Conservation (phyloP, 2,329 filamentous ascomycete genomes). For the Phyllosticta citrichinensis region DNA sequence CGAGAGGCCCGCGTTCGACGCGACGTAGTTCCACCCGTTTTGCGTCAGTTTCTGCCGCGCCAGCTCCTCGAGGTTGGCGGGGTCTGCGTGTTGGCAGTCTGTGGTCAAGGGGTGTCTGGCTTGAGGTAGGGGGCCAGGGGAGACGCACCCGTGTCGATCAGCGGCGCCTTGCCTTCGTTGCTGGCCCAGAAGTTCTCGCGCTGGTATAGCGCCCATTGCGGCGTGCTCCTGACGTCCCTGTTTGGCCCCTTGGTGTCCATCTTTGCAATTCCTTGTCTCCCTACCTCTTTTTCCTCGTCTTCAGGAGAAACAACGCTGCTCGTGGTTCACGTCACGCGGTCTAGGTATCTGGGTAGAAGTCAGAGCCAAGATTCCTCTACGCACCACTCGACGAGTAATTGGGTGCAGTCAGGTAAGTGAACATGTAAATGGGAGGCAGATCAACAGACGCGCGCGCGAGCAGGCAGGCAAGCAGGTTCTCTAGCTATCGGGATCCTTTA, state of each 20-base stretch:
- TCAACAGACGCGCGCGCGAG: too few relatives aligned
- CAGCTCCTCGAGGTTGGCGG: constrained; percentile 48
- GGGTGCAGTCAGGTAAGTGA: too few relatives aligned
- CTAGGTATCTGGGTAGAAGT: too few relatives aligned
- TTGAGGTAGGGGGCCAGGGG: too few relatives aligned
- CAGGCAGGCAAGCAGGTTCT: too few relatives aligned
- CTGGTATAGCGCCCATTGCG: constrained; percentile 47
- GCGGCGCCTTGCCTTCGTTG: constrained; percentile 40
- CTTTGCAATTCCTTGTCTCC: not conserved
- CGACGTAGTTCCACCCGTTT: constrained; percentile 50
- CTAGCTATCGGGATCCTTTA: too few relatives aligned
- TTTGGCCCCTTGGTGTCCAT: constrained; percentile 46
- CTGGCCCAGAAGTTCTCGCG: constrained; percentile 45
- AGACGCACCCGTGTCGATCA: constrained; percentile 42
- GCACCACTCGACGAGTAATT: too few relatives aligned
- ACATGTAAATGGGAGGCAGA: too few relatives aligned
- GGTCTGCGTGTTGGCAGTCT: constrained; percentile 29
- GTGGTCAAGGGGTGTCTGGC: not conserved
- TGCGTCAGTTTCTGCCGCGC: constrained; percentile 47
- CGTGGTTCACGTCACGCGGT: too few relatives aligned
- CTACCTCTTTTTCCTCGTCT: too few relatives aligned
- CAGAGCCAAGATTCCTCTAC: too few relatives aligned
- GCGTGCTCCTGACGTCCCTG: constrained; percentile 39
- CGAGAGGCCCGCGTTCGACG: constrained; percentile 47
- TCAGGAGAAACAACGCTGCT: too few relatives aligned